Evolutionary conservation across 345 rosid species (phyloP).

Genomic region (Eutrema yunnanense): DNA sequence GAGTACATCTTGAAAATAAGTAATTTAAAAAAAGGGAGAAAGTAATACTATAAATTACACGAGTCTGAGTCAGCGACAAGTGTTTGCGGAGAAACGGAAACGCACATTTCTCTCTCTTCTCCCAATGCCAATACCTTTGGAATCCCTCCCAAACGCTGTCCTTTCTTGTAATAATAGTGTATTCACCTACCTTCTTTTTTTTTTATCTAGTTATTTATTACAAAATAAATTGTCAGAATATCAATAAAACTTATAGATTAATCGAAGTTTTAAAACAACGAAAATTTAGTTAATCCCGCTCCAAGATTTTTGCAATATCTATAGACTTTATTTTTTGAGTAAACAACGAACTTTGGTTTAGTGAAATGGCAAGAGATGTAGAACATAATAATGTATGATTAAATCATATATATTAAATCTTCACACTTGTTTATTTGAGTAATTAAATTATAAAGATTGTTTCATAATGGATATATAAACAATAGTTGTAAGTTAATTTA

Average conservation of each 20-base stretch:
- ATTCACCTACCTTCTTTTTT: not conserved
- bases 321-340: too few relatives aligned
- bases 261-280: too few relatives aligned
- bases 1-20: not conserved
- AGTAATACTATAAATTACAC: not conserved
- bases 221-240: too few relatives aligned
- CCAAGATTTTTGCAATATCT: too few relatives aligned
- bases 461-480: not conserved
- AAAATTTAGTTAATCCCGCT: too few relatives aligned
- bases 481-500: not conserved
- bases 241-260: too few relatives aligned
- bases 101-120: slow-evolving; percentile 35
- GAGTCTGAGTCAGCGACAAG: slow-evolving; percentile 42
- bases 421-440: not conserved
- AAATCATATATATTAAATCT: too few relatives aligned
- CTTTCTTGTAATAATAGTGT: not conserved
- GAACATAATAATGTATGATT: too few relatives aligned
- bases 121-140: slow-evolving; percentile 61
- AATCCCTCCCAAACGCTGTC: slow-evolving; percentile 37
- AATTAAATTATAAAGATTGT: not conserved
- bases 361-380: too few relatives aligned
- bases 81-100: slow-evolving; percentile 97
- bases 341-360: too few relatives aligned
- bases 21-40: not conserved
- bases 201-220: not conserved